Conservation (phyloP, 2,329 filamentous ascomycete genomes). For the Amauroascus verrucosus region DNA sequence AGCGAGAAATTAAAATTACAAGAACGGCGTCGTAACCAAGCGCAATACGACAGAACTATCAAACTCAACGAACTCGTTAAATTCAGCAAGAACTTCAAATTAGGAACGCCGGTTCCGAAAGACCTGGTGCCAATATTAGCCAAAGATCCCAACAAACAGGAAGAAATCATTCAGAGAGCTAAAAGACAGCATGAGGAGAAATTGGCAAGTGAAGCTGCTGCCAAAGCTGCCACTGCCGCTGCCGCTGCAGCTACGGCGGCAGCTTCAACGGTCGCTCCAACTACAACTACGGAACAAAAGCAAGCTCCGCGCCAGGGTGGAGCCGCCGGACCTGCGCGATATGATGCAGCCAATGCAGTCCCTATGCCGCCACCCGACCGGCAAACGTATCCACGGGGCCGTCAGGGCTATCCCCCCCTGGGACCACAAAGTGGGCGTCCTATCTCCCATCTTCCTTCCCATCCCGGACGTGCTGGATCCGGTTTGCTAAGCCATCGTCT, state of each 20-base stretch:
- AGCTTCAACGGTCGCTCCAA: constrained; percentile 9
- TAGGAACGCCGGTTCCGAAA: constrained; percentile 80
- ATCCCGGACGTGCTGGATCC: constrained; percentile 33
- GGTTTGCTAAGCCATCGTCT: constrained; percentile 43
- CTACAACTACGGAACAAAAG: constrained; percentile 24
- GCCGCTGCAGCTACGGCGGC: constrained; percentile 15
- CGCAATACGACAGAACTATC: constrained; percentile 68
- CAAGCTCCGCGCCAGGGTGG: constrained; percentile 19
- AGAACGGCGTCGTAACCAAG: constrained; percentile 47
- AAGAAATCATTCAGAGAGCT: constrained; percentile 82
- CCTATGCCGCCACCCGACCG: constrained; percentile 33
- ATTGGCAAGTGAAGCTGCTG: constrained; percentile 36
- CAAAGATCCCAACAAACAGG: constrained; percentile 90
- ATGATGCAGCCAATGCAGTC: constrained; percentile 30
- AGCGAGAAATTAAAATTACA: constrained; percentile 51
- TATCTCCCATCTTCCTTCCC: constrained; percentile 35
- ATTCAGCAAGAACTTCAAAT: constrained; percentile 88
- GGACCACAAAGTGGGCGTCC: constrained; percentile 37
- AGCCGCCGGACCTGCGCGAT: constrained; percentile 42
- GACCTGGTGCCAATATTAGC: constrained; percentile 92
- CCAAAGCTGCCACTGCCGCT: constrained; percentile 12
- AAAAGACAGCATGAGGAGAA: constrained; percentile 60
- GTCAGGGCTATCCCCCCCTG: constrained; percentile 39
- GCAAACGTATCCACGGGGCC: constrained; percentile 39
- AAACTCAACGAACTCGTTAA: constrained; percentile 92